Base-by-base conservation (phyloP, 192 early-diverging fungal species). In the Borealophlyctis nickersoniae region DNA sequence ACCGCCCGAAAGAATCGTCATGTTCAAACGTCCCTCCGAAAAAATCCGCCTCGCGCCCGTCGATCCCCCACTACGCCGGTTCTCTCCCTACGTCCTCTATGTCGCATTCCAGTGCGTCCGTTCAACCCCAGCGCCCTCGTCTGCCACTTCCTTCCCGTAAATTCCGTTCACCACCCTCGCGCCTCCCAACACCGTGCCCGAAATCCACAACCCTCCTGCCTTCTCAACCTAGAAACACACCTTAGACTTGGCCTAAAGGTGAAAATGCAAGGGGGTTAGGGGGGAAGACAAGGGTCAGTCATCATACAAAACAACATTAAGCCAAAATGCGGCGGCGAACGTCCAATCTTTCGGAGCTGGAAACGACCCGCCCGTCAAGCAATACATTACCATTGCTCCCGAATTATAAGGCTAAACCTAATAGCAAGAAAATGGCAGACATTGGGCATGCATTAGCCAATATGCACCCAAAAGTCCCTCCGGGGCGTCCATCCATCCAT, bases 211-310 rank as follows among this genome's bases (percentile, higher is more conserved):
- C n/a, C 7, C 27, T 48, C 29, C 0, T 1, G 29, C 5, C 9
- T 32, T 53, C 61, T 31, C 1, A 61, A 19, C 45, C 2, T 7
- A 36, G 16, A 22, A 13, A 57, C 66, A 49, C 19, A 68, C 66
- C 66, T 68, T 68, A 26, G 66, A 68, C 59, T 68, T 68, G 58
- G 66, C 54, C 66, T 68, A 60, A 34, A 36, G 32, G 39, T 16
- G 13, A 13, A 23, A 66, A 16, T 11, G 14, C 5, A 16, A 23
- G 22, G 5, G n/a, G 36, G n/a, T 27, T 5, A 4, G 29, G 26
- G 22, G 14, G 11, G 19, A 30, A 16, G 11, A 19, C n/a, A 33
- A 13, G 16, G 34, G 31, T n/a, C n/a, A n/a, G n/a, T n/a, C n/a
- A n/a, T n/a, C n/a, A n/a, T n/a, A n/a, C n/a, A n/a, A n/a, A n/a